Conservation (phyloP, 495 filamentous ascomycete genomes). For the Astrothelium macrocarpum region DNA sequence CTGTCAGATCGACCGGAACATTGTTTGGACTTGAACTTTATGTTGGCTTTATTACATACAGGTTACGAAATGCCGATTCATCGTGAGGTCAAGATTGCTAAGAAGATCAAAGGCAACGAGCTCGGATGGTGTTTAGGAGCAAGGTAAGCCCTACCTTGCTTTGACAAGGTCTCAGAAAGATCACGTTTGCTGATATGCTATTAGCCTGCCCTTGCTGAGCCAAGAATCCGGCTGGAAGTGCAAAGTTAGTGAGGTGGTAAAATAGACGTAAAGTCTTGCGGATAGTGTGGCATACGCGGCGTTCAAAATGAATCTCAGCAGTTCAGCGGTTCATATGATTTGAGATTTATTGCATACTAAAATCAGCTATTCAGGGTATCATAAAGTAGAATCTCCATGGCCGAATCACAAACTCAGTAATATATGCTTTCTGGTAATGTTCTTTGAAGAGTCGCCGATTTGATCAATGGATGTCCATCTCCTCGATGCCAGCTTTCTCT, state of each 20-base stretch:
- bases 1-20: slow-evolving; percentile 72
- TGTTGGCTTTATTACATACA: slow-evolving; percentile 83
- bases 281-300: not conserved
- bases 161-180: not conserved
- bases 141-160: slow-evolving; percentile 49
- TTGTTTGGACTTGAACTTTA: slow-evolving; percentile 92
- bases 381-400: not conserved
- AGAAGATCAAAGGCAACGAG: slow-evolving; percentile 97
- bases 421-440: too few species aligned
- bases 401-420: not conserved
- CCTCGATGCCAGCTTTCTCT: not conserved
- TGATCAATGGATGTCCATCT: not conserved
- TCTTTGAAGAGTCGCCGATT: not conserved
- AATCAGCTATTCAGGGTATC: not conserved
- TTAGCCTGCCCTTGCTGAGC: slow-evolving; percentile 61
- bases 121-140: slow-evolving; percentile 96
- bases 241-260: slow-evolving; percentile 53
- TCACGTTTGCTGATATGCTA: slow-evolving; percentile 6
- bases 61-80: slow-evolving; percentile 97
- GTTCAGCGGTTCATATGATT: not conserved
- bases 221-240: slow-evolving; percentile 70
- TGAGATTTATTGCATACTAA: not conserved
- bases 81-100: slow-evolving; percentile 90
- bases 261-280: slow-evolving; percentile 15
- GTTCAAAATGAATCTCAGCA: not conserved